A percentile compares a stretch with the other conserved stretches of the same genome.
Evolutionary conservation across 2,329 filamentous ascomycete species (phyloP).

Genomic region (Aureobasidium sp.): DNA sequence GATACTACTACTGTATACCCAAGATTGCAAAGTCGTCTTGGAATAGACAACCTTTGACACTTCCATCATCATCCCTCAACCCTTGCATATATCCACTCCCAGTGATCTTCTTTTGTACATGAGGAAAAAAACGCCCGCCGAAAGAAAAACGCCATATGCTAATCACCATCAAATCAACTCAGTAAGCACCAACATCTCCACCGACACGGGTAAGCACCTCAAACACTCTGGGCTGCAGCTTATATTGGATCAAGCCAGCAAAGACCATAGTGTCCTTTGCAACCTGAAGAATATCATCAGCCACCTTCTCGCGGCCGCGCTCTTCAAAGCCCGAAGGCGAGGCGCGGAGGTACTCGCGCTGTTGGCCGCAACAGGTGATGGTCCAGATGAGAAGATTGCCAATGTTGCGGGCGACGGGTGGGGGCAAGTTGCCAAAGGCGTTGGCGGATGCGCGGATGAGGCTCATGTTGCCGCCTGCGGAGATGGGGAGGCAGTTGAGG

Average conservation of each 20-base stretch:
- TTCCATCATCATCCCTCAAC: neutral
- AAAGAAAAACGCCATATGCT: neutral
- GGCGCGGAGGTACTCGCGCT: slow-evolving; percentile 58
- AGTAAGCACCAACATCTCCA: slow-evolving; percentile 30
- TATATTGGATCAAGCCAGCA: slow-evolving; percentile 84
- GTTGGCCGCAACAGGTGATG: slow-evolving; percentile 73
- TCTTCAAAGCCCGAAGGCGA: slow-evolving; percentile 14
- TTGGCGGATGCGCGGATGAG: slow-evolving; percentile 73
- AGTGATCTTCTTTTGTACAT: neutral
- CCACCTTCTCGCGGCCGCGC: slow-evolving; percentile 40
- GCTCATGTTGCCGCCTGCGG: slow-evolving; percentile 65
- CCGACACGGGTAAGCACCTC: slow-evolving; percentile 70
- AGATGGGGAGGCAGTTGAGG: slow-evolving; percentile 69
- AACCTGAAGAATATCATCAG: slow-evolving; percentile 67
- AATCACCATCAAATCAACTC: neutral
- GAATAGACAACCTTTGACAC: too few relatives aligned
- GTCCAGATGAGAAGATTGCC: slow-evolving; percentile 92
- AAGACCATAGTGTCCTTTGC: slow-evolving; percentile 90
- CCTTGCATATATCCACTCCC: neutral
- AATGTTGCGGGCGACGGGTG: slow-evolving; percentile 79
- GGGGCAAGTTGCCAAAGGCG: slow-evolving; percentile 70
- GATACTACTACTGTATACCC: neutral
- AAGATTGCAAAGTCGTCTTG: neutral
- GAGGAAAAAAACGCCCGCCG: neutral
- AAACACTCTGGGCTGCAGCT: slow-evolving; percentile 78